These are phyloP conservation scores for Trifolium repens DNA, from an alignment of 306 rosid genomes.

Conservation along the genomic window DNA sequence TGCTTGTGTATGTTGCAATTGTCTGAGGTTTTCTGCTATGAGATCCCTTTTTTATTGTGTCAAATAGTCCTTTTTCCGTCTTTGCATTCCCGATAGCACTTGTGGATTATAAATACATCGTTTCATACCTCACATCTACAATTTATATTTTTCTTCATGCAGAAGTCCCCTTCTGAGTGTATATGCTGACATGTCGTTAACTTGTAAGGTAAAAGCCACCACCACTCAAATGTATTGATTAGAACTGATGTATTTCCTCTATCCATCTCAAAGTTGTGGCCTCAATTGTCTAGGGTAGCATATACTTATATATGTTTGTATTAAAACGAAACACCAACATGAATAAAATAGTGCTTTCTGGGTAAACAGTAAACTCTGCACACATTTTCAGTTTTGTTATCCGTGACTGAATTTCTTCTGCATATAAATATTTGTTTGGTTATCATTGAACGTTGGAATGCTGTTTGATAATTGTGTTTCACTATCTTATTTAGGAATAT, in stretches of 20 bases:
- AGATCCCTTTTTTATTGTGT: conserved; percentile 7
- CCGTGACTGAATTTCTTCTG: conserved; percentile 29
- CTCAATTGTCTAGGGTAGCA: conserved; percentile 15
- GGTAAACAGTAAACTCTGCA: conserved; percentile 5
- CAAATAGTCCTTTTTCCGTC: not conserved
- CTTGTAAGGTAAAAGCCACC: conserved; percentile 79
- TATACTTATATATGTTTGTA: conserved; percentile 1
- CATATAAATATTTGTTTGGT: conserved; percentile 12
- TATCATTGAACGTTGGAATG: conserved; percentile 11
- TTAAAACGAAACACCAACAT: not conserved
- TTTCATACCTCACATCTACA: conserved; percentile 35
- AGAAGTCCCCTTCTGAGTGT: conserved; percentile 97
- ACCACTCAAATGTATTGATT: conserved; percentile 16
- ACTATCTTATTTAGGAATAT: conserved; percentile 70
- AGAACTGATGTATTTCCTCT: conserved; percentile 32
- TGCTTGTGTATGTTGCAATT: conserved; percentile 4
- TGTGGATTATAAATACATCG: conserved; percentile 32
- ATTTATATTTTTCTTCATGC: conserved; percentile 48
- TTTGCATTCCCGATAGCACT: conserved; percentile 20
- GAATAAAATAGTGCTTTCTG: conserved; percentile 9
- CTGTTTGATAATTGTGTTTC: conserved; percentile 35
- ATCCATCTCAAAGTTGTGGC: conserved; percentile 25
- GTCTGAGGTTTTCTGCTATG: conserved; percentile 15
- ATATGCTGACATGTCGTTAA: conserved; percentile 94
- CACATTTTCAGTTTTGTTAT: conserved; percentile 25